These are phyloP conservation scores for Wickerhamiella kurtzmanii DNA, from an alignment of 805 yeast genomes.

Conservation along the genomic window DNA sequence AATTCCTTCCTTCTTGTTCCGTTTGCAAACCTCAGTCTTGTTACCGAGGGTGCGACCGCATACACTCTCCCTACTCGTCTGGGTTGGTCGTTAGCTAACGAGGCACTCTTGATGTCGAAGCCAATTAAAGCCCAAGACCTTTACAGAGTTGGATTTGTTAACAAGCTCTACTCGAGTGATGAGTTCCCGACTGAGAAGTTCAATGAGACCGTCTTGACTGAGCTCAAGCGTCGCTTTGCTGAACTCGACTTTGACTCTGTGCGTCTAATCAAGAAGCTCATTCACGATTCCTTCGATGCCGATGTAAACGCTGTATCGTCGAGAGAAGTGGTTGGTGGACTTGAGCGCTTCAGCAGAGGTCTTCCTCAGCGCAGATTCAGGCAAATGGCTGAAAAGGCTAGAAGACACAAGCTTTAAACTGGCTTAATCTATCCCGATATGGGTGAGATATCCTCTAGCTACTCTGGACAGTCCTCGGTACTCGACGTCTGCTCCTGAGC, in stretches of 20 bases:
- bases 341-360: conserved; percentile 57
- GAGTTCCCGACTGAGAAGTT: conserved; percentile 35
- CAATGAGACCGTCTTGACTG: conserved; percentile 32
- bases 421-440: too few relatives aligned
- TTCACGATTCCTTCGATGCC: conserved; percentile 25
- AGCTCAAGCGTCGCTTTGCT: conserved; percentile 28
- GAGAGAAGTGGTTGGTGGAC: conserved; percentile 55
- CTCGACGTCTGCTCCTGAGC: too few relatives aligned
- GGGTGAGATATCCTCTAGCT: too few relatives aligned
- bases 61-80: conserved; percentile 54
- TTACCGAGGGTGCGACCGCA: conserved; percentile 68
- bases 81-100: conserved; percentile 60
- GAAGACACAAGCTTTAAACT: conserved; percentile 46
- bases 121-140: conserved; percentile 52
- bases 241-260: conserved; percentile 36
- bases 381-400: conserved; percentile 38
- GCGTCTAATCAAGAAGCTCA: conserved; percentile 33
- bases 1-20: conserved; percentile 55
- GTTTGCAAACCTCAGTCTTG: conserved; percentile 69
- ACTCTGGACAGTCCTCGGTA: too few relatives aligned
- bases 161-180: conserved; percentile 34
- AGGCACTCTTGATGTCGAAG: conserved; percentile 56
- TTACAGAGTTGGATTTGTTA: conserved; percentile 43
- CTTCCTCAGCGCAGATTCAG: conserved; percentile 58
- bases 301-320: conserved; percentile 40